phyloP scores from a whole-genome alignment of 768 basidiomycete genomes.

The Amanita subjunquillea region DNA sequence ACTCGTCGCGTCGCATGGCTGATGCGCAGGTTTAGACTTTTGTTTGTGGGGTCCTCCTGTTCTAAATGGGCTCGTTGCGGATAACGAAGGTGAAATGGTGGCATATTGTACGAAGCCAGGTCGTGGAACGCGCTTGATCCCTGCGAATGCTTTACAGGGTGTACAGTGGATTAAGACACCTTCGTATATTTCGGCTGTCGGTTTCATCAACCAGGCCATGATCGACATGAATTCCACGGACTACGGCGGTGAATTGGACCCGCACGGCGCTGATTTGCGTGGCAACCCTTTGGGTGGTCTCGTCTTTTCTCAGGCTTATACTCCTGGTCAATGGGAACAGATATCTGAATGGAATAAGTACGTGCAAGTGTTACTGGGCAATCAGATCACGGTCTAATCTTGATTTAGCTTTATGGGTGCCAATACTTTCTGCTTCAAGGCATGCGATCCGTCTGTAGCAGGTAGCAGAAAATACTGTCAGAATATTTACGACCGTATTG shows the following conservation, averaged over 20 bases:
- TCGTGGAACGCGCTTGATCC: conserved; percentile 66
- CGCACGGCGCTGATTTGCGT: conserved; percentile 65
- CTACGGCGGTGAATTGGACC: conserved; percentile 70
- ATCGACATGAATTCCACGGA: conserved; percentile 45
- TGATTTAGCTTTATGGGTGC: conserved; percentile 61
- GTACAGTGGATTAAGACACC: conserved; percentile 54
- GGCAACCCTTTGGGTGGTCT: conserved; percentile 78
- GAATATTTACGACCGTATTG: conserved; percentile 69
- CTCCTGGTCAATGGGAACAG: conserved; percentile 36
- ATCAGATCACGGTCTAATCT: not conserved
- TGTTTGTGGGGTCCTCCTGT: conserved; percentile 53
- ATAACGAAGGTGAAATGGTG: conserved; percentile 62
- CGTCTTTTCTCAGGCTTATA: conserved; percentile 50
- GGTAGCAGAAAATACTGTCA: conserved; percentile 48
- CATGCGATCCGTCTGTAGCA: conserved; percentile 50
- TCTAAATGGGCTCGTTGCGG: conserved; percentile 45
- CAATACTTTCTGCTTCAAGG: conserved; percentile 57
- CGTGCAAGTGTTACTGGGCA: conserved; percentile 11
- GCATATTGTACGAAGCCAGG: conserved; percentile 70
- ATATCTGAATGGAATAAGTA: conserved; percentile 63
- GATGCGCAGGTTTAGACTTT: conserved; percentile 36
- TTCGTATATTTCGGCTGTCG: conserved; percentile 51
- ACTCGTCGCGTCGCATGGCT: not conserved
- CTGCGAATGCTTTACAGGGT: conserved; percentile 50
- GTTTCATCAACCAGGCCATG: conserved; percentile 50